A percentile compares a stretch with the other conserved stretches of the same genome.
phyloP scores from a whole-genome alignment of 257 asterid genomes.

The Scutellaria galericulata region DNA sequence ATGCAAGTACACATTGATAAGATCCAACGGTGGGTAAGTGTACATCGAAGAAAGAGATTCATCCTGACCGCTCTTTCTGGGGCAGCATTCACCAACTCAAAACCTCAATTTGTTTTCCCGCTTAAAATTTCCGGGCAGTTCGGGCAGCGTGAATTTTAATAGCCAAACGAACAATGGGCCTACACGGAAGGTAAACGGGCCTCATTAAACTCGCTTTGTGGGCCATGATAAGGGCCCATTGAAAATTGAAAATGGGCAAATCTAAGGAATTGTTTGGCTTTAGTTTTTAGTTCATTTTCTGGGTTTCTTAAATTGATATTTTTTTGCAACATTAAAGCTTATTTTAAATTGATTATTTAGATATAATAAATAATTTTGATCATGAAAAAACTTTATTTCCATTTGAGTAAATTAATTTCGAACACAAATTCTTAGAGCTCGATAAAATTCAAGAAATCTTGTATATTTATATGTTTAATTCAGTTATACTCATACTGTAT shows the following conservation, averaged over 20 bases:
- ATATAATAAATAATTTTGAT: too few species aligned
- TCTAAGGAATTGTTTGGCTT: conserved; percentile 22
- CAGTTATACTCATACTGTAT: too few species aligned
- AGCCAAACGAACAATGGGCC: neutral
- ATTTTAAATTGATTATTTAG: neutral
- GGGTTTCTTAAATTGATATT: neutral
- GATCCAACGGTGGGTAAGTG: conserved; percentile 24
- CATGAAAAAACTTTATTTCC: too few species aligned
- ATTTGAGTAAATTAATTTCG: too few species aligned
- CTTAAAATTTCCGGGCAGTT: conserved; percentile 32
- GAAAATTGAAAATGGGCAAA: neutral
- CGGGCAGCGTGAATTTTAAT: conserved; percentile 30
- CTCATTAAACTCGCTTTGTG: conserved; percentile 26
- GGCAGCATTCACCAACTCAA: conserved; percentile 33
- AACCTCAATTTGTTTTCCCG: conserved; percentile 25
- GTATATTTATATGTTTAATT: too few species aligned
- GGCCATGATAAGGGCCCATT: neutral
- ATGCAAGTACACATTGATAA: neutral
- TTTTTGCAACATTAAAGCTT: neutral
- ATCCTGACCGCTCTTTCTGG: conserved; percentile 27
- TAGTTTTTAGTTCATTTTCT: conserved; percentile 7
- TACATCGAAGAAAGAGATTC: conserved; percentile 24
- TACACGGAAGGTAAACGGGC: conserved; percentile 29
- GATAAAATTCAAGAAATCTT: too few species aligned
- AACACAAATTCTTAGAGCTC: too few species aligned